Evolutionary conservation across 2,329 filamentous ascomycete genomes (phyloP).

Genomic region (Colletotrichum truncatum): DNA sequence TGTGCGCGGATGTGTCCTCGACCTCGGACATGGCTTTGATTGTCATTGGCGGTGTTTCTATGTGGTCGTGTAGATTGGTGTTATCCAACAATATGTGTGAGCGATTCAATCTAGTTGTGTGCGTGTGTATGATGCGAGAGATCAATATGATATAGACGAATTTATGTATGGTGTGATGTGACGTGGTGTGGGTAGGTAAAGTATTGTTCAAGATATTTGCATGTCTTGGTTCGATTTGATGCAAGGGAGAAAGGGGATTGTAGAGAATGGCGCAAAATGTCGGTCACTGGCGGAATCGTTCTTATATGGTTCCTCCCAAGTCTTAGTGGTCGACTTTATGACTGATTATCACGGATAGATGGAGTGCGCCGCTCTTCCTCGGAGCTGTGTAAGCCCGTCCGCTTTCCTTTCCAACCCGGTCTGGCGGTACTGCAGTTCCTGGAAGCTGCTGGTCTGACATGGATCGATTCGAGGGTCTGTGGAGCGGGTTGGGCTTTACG

Average conservation of each 20-base stretch:
- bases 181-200: no score
- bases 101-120: no score
- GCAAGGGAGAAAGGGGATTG: background rate
- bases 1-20: constrained; percentile 21
- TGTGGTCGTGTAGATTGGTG: background rate
- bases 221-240: no score
- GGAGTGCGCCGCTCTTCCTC: constrained; percentile 9
- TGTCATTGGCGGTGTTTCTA: constrained; percentile 8
- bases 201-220: no score
- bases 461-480: constrained; percentile 20
- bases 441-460: constrained; percentile 24
- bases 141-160: no score
- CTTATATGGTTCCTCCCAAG: background rate
- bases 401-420: background rate
- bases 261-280: background rate
- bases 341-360: constrained; percentile 16
- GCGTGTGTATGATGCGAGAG: no score
- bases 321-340: constrained; percentile 6
- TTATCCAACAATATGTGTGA: background rate
- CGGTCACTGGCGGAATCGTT: background rate
- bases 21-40: constrained; percentile 6
- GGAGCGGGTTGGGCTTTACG: background rate
- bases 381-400: constrained; percentile 2
- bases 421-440: background rate
- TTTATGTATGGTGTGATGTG: no score